Evolutionary conservation across 1,284 basidiomycete genomes (phyloP).

Genomic region (Naganishia liquefaciens): DNA sequence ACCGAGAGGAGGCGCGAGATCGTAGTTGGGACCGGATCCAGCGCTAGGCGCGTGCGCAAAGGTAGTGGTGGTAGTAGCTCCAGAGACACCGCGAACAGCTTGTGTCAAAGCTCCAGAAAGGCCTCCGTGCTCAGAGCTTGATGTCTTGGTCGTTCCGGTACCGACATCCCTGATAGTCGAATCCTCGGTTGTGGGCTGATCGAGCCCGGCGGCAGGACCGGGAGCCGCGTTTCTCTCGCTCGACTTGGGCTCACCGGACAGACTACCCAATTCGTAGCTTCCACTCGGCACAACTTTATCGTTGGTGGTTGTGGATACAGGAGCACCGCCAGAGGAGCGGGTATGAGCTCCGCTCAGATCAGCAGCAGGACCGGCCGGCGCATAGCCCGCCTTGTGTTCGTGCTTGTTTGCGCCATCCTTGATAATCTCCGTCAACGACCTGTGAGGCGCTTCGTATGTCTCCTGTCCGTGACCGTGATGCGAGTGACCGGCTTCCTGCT

Average conservation of each 20-base stretch:
- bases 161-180: neutral
- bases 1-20: conserved; percentile 31
- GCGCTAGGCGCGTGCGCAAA: neutral
- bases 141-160: neutral
- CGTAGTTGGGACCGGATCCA: conserved; percentile 16
- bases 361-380: neutral
- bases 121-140: conserved; percentile 6
- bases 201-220: neutral
- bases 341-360: neutral
- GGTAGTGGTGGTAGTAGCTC: conserved; percentile 2
- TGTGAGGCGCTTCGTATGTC: neutral
- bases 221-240: conserved; percentile 15
- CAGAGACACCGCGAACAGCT: neutral
- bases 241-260: neutral
- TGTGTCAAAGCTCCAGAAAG: neutral
- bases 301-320: neutral
- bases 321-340: neutral
- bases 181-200: neutral
- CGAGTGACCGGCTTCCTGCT: neutral
- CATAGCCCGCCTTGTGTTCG: neutral
- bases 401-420: conserved; percentile 23
- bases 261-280: neutral
- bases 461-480: neutral
- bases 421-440: conserved; percentile 20
- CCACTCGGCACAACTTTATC: neutral